Evolutionary conservation across 768 basidiomycete species (phyloP).

Genomic region (Strobilomyces dryophilus): DNA sequence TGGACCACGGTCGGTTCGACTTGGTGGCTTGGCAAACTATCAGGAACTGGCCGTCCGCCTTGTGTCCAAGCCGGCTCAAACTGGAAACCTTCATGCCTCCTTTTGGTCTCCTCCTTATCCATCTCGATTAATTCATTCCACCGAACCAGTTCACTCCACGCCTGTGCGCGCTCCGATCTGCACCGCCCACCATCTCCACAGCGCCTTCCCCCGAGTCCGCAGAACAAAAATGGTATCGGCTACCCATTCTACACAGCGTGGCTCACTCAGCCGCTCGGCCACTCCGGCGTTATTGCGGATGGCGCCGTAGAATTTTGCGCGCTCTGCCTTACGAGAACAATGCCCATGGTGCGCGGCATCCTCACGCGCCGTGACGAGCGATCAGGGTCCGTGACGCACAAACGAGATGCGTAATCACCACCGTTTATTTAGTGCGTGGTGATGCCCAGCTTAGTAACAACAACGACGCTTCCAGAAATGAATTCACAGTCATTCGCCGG

Average conservation of each 20-base stretch:
- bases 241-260: constrained; percentile 1
- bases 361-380: constrained; percentile 9
- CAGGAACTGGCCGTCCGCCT: constrained; percentile 25
- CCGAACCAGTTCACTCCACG: constrained; percentile 12
- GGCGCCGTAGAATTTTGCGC: constrained; percentile 11
- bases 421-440: constrained; percentile 3
- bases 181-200: constrained; percentile 16
- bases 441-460: constrained; percentile 1
- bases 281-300: constrained; percentile 20
- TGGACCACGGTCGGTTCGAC: not conserved
- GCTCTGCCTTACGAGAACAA: constrained; percentile 10
- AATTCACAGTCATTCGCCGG: constrained; percentile 1
- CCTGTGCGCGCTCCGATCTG: constrained; percentile 9
- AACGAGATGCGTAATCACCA: constrained; percentile 1
- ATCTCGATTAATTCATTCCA: constrained; percentile 16
- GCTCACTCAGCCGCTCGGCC: not conserved
- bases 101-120: constrained; percentile 18
- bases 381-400: constrained; percentile 12
- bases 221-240: not conserved
- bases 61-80: constrained; percentile 25
- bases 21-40: constrained; percentile 27
- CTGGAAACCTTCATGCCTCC: constrained; percentile 9
- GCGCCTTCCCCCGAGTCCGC: constrained; percentile 3
- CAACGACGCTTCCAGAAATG: constrained; percentile 6
- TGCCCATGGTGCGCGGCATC: constrained; percentile 2